Percentiles rank a stretch among this genome's conserved stretches.
Conservation (phyloP, 768 basidiomycete genomes). For the Calocybe cyanea region DNA sequence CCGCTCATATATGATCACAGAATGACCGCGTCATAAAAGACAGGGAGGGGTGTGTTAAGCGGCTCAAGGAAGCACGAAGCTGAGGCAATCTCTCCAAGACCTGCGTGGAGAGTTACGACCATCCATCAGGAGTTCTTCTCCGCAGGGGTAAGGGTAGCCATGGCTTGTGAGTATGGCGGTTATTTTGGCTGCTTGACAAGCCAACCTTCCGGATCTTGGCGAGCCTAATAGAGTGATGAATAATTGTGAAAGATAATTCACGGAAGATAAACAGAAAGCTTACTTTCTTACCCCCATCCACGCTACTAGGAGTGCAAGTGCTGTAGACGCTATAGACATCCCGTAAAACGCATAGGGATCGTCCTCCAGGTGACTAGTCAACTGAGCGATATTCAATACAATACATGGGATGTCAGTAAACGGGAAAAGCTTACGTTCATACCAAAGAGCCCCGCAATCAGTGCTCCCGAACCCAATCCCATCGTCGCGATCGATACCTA, state of each 20-base stretch:
- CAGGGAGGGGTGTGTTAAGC: not conserved
- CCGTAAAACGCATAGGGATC: slow-evolving; percentile 71
- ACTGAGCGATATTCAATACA: slow-evolving; percentile 34
- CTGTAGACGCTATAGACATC: slow-evolving; percentile 57
- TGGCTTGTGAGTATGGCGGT: slow-evolving; percentile 21
- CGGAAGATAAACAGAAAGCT: slow-evolving; percentile 5
- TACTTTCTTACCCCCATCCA: slow-evolving; percentile 64
- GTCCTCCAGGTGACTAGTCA: slow-evolving; percentile 70
- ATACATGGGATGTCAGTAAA: slow-evolving; percentile 7
- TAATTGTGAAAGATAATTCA: slow-evolving; percentile 7
- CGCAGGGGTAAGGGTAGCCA: slow-evolving; percentile 50
- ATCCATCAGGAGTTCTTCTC: slow-evolving; percentile 35
- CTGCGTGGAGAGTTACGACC: slow-evolving; percentile 26
- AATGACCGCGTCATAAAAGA: no score
- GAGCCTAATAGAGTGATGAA: slow-evolving; percentile 25
- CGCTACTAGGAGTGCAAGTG: slow-evolving; percentile 59
- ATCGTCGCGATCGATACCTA: slow-evolving; percentile 93
- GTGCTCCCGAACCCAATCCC: slow-evolving; percentile 86
- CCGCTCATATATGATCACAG: no score
- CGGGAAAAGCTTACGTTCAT: slow-evolving; percentile 75
- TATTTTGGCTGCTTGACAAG: slow-evolving; percentile 32
- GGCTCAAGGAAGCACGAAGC: not conserved
- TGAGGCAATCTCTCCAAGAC: slow-evolving; percentile 7
- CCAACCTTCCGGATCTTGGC: slow-evolving; percentile 46
- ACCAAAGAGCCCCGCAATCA: slow-evolving; percentile 89